Base-by-base conservation (phyloP, 2,329 filamentous ascomycete genomes). In the Ascochyta pisi region DNA sequence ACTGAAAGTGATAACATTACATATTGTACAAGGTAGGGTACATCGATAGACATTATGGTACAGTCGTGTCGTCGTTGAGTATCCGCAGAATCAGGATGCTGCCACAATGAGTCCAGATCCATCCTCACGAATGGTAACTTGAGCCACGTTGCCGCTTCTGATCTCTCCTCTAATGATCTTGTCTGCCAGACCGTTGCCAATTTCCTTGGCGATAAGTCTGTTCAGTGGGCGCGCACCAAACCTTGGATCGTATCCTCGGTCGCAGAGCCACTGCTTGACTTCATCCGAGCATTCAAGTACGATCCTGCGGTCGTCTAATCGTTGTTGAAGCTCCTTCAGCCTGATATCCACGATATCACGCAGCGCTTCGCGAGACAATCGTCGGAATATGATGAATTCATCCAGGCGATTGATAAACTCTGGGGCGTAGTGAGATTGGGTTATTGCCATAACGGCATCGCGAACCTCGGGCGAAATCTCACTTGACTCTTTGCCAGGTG, bases 361-460 rank as follows among this genome's bases (percentile, higher is more conserved):
- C 53, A 98, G 83, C 15, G 94, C 93, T 16, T 83, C 81, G 27
- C 83, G 84, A 0, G 91, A 91, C 2, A 98, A 84, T 8, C 94
- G 86, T 77, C 93, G 94, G 83, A 98, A 98, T 70, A 98, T 81
- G 74, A 98, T 97, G 79, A 98, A 97, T 58, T 96, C 94, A 76
- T 98, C 94, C 60, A 98, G 92, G 19, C 95, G 86, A 79, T 99
- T 98, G 62, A 98, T 84, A 82, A 98, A 99, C 74, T 98, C 95
- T 3, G 95, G 95, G 5, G 94, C 87, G 73, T 97, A 89, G 1
- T 82, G 78, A 8, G 82, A 76, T 16, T 89, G 82, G 1, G 98
- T 93, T 15, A 96, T 87, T 68, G 96, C 90, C 87, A 98, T 92
- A 50, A 98, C 93, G 0, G 90, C 88, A 54, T 85, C 82, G 68